Base-by-base conservation (phyloP, 2,329 filamentous ascomycete genomes). In the Cytospora paraplurivora region DNA sequence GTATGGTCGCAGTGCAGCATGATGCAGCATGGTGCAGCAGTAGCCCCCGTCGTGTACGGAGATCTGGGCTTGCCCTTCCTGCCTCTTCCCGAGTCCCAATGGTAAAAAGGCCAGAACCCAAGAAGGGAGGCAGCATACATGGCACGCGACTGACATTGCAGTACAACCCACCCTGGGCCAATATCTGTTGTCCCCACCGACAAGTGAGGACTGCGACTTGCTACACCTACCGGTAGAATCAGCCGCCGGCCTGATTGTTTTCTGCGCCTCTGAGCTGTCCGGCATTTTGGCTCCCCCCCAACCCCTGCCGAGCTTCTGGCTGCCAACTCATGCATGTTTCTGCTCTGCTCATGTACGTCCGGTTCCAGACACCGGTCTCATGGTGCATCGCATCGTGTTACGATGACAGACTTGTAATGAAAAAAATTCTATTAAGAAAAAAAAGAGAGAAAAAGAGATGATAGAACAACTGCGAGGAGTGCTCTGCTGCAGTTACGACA, bases 51-150 rank as follows among this genome's bases (percentile, higher is more conserved):
- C 54, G 58, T 68, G 62, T 68, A 63, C 65, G 67, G 66, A 66
- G 66, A 68, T 70, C 61, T 64, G 56, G 56, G 60, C 64, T 67
- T 63, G 67, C 52, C 51, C 62, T 65, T 65, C 63, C 57, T 67
- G 66, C 51, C 51, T 67, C 66, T 35, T 62, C 62, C 51, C 58
- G 19, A 27, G 27, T 27, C 27, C 27, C 27, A 27, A 27, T 27
- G 27, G 27, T 27, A 27, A 27, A 27, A 27, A 27, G 27, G 27
- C 27, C 27, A 27, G 27, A 51, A 55, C 37, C 32, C 17, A 49
- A 47, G 27, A 61, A 51, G 53, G 54, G 50, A 44, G 58, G 58
- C 54, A 41, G 55, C 38, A 61, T 61, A 44, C 53, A 44, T 27
- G 52, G 51, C 41, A 56, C 49, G 60, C 60, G 59, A 63, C 60